phyloP scores from a whole-genome alignment of 306 rosid species.

The Ormosia emarginata region DNA sequence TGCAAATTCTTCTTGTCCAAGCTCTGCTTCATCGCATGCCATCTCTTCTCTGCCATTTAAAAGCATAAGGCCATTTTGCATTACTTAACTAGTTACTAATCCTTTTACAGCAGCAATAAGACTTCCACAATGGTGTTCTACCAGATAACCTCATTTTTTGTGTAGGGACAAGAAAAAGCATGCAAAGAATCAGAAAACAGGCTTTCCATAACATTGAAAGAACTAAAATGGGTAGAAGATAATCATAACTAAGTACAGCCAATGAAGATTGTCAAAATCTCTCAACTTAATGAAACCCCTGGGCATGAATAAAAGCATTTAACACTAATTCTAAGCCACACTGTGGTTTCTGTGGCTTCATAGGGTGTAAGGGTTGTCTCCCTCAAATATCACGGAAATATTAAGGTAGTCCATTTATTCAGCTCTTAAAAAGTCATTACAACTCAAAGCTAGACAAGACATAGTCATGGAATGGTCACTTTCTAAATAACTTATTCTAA shows the following conservation, averaged over 20 bases:
- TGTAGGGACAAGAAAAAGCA: neutral
- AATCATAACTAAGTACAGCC: neutral
- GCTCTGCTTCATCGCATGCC: slow-evolving; percentile 92
- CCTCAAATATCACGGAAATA: neutral
- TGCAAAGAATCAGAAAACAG: neutral
- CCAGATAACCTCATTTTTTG: neutral
- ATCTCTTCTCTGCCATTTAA: slow-evolving; percentile 68
- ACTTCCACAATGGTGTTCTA: neutral
- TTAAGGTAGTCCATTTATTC: neutral
- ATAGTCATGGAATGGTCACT: neutral
- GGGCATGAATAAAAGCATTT: neutral
- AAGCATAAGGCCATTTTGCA: slow-evolving; percentile 5
- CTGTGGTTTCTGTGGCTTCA: neutral
- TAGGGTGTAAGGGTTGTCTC: neutral
- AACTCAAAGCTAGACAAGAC: slow-evolving; percentile 8
- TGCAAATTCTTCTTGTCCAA: slow-evolving; percentile 63
- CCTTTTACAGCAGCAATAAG: neutral
- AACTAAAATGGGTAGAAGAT: neutral
- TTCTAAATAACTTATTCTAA: neutral
- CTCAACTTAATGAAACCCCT: neutral
- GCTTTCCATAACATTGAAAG: neutral
- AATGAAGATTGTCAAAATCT: neutral
- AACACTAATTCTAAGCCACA: neutral
- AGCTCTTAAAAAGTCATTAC: neutral
- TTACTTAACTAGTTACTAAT: neutral